Percentiles rank a stretch among this genome's conserved stretches.
These are phyloP conservation scores for Helenozyma baotianmanensis DNA, from an alignment of 805 yeast species.

Conservation along the genomic window DNA sequence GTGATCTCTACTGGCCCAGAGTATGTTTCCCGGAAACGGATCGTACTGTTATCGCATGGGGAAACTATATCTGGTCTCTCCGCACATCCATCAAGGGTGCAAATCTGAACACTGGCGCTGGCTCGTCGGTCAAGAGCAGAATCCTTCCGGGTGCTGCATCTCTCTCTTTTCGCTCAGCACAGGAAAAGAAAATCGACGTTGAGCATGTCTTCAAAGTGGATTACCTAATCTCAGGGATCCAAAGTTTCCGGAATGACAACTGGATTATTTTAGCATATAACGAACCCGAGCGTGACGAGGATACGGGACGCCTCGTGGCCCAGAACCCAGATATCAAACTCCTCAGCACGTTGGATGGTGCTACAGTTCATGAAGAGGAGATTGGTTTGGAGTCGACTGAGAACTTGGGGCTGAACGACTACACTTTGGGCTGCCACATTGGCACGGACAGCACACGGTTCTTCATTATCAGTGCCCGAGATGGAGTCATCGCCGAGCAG, in stretches of 20 bases:
- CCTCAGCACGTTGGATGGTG: slow-evolving; percentile 59
- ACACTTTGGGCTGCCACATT: slow-evolving; percentile 55
- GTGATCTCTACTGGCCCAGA: slow-evolving; percentile 83
- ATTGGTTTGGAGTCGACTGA: slow-evolving; percentile 53
- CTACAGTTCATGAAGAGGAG: slow-evolving; percentile 75
- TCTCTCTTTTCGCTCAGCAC: slow-evolving; percentile 43
- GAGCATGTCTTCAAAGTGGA: slow-evolving; percentile 46
- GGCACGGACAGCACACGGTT: slow-evolving; percentile 43
- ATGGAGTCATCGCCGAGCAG: slow-evolving; percentile 72
- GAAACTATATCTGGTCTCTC: slow-evolving; percentile 66
- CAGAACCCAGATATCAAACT: slow-evolving; percentile 73
- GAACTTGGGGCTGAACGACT: slow-evolving; percentile 73
- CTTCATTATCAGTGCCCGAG: slow-evolving; percentile 74
- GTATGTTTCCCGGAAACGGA: slow-evolving; percentile 62
- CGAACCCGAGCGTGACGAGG: slow-evolving; percentile 28
- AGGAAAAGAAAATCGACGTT: slow-evolving; percentile 41
- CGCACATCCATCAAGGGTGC: slow-evolving; percentile 27
- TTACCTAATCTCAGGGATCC: slow-evolving; percentile 69
- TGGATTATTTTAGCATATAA: slow-evolving; percentile 56
- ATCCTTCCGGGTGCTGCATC: slow-evolving; percentile 52
- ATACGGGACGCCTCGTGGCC: slow-evolving; percentile 18
- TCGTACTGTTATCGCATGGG: slow-evolving; percentile 79
- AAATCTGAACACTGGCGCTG: slow-evolving; percentile 7
- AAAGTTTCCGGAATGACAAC: slow-evolving; percentile 69
- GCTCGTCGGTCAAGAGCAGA: slow-evolving; percentile 26